A percentile compares a stretch with the other conserved stretches of the same genome.
phyloP scores from a whole-genome alignment of 2,329 filamentous ascomycete species.

The Metarhizium guizhouense region DNA sequence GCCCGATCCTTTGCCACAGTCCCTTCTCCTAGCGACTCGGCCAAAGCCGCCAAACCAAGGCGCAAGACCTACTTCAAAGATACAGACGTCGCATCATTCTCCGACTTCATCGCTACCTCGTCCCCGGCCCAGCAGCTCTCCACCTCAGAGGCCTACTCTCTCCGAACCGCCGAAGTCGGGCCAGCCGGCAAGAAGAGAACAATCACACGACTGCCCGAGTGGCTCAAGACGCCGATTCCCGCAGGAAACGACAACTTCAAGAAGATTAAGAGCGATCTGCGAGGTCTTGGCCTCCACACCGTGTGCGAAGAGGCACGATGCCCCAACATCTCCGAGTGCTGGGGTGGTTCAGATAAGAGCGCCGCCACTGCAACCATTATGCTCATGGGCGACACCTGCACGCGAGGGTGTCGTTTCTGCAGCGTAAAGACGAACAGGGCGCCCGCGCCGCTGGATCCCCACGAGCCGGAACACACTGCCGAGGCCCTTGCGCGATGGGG shows the following conservation, averaged over 20 bases:
- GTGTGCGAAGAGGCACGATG: slow-evolving; percentile 97
- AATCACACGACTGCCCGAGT: slow-evolving; percentile 72
- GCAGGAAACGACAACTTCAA: slow-evolving; percentile 75
- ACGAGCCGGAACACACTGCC: slow-evolving; percentile 94
- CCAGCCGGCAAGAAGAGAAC: slow-evolving; percentile 53
- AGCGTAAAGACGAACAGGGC: slow-evolving; percentile 80
- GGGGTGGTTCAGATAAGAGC: slow-evolving; percentile 83
- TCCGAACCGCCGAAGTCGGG: slow-evolving; percentile 55
- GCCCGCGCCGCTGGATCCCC: slow-evolving; percentile 75
- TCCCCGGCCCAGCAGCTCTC: slow-evolving; percentile 34
- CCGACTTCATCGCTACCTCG: slow-evolving; percentile 44
- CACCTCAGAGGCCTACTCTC: slow-evolving; percentile 46
- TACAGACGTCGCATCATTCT: slow-evolving; percentile 45
- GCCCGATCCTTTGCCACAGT: slow-evolving; percentile 38
- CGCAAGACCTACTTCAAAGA: slow-evolving; percentile 51
- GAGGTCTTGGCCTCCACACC: slow-evolving; percentile 83
- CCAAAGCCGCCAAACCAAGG: slow-evolving; percentile 14
- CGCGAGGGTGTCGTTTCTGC: slow-evolving; percentile 92
- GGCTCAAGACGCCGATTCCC: slow-evolving; percentile 95
- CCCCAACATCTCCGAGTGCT: slow-evolving; percentile 96
- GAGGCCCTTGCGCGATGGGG: slow-evolving; percentile 92
- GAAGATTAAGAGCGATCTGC: slow-evolving; percentile 87
- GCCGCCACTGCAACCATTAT: slow-evolving; percentile 97
- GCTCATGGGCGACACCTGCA: slow-evolving; percentile 98
- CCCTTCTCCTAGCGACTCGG: slow-evolving; percentile 21